phyloP scores from a whole-genome alignment of 129 eudicot species.

The Escallonia herrerae region DNA sequence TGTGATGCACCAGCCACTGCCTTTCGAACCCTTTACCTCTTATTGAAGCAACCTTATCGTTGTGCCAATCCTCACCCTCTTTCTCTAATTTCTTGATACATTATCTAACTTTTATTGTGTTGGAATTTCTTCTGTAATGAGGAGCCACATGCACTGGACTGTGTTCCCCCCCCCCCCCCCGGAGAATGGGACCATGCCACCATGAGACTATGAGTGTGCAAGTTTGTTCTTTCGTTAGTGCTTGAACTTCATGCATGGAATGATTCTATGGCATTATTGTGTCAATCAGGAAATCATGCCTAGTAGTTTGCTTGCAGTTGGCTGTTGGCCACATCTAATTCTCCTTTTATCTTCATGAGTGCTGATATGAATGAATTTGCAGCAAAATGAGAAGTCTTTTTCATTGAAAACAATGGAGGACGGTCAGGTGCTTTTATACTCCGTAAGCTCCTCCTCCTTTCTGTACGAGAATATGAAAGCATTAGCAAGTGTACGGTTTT shows the following conservation, averaged over 20 bases:
- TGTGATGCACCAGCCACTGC: too few relatives aligned
- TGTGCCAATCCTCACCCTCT: too few relatives aligned
- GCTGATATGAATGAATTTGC: slow-evolving; percentile 19
- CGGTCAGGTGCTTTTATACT: slow-evolving; percentile 75
- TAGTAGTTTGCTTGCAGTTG: neutral
- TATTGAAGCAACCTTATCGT: too few relatives aligned
- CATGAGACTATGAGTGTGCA: too few relatives aligned
- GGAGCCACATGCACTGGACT: too few relatives aligned
- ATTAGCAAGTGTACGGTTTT: slow-evolving; percentile 1
- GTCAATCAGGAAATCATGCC: too few relatives aligned
- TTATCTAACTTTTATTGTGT: too few relatives aligned
- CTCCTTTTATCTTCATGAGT: slow-evolving; percentile 3
- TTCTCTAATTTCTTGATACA: too few relatives aligned
- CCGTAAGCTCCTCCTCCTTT: slow-evolving; percentile 41
- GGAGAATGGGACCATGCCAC: too few relatives aligned
- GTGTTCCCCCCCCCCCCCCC: too few relatives aligned
- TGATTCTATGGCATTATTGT: neutral
- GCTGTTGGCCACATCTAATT: neutral
- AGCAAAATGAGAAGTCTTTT: slow-evolving; percentile 85
- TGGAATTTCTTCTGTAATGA: too few relatives aligned
- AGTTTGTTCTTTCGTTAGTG: neutral
- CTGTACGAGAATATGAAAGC: neutral
- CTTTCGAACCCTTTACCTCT: too few relatives aligned
- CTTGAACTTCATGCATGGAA: neutral
- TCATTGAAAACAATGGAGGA: slow-evolving; percentile 95